Conservation (phyloP, 2,329 filamentous ascomycete species). For the Zarea fungicola region DNA sequence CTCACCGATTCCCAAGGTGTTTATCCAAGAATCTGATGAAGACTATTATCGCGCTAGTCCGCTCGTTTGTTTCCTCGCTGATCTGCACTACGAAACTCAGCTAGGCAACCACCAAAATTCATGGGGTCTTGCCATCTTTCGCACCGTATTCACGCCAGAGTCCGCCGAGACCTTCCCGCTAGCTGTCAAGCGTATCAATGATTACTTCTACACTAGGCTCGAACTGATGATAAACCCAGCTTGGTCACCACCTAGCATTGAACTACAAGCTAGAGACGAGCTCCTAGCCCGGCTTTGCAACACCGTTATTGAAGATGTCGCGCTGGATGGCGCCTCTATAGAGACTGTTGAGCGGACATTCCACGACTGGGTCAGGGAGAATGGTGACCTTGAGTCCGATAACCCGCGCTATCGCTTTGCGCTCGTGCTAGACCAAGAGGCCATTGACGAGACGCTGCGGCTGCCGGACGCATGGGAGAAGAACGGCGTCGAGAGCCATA, state of each 20-base stretch:
- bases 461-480: too few relatives aligned
- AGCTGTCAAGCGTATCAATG: not conserved
- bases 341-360: not conserved
- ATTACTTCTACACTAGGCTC: too few relatives aligned
- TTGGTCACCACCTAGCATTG: not conserved
- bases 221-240: too few relatives aligned
- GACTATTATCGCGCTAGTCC: too few relatives aligned
- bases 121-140: not conserved
- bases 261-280: not conserved
- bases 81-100: too few relatives aligned
- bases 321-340: not conserved
- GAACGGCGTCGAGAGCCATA: too few relatives aligned
- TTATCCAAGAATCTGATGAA: too few relatives aligned
- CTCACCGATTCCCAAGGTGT: too few relatives aligned
- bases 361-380: not conserved
- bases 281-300: not conserved
- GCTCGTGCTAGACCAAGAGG: too few relatives aligned
- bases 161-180: not conserved
- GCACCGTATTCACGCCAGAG: not conserved
- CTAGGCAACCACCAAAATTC: not conserved
- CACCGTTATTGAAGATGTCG: not conserved
- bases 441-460: too few relatives aligned
- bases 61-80: too few relatives aligned
- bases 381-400: not conserved
- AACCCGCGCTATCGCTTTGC: not conserved